Percentiles rank a stretch among this genome's conserved stretches.
These are phyloP conservation scores for Amanita inopinata DNA, from an alignment of 768 basidiomycete genomes.

Conservation along the genomic window DNA sequence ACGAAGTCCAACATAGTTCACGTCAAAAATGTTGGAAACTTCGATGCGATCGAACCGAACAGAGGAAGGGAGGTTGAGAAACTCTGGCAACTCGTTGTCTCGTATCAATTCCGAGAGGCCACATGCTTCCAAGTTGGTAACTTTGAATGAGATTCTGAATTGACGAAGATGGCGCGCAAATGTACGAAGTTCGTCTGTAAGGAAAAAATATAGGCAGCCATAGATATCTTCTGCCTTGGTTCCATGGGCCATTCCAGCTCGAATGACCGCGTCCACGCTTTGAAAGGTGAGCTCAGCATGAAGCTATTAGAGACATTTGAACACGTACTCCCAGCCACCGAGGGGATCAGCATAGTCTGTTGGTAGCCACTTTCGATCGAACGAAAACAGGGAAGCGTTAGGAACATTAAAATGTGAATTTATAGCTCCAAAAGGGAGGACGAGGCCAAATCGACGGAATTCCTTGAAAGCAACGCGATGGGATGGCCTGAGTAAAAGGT, in stretches of 20 bases:
- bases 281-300: constrained; percentile 6
- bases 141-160: constrained; percentile 23
- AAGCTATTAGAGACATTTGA: background rate
- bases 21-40: constrained; percentile 38
- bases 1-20: constrained; percentile 29
- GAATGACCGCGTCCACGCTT: constrained; percentile 25
- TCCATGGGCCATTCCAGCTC: constrained; percentile 26
- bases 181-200: constrained; percentile 27
- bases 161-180: constrained; percentile 27
- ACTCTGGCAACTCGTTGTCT: constrained; percentile 10
- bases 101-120: constrained; percentile 19
- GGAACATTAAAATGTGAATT: constrained; percentile 29
- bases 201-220: constrained; percentile 40
- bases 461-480: no score
- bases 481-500: no score
- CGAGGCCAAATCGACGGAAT: no score
- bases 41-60: constrained; percentile 35
- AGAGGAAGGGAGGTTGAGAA: constrained; percentile 16
- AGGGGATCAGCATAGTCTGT: constrained; percentile 33
- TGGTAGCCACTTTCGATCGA: constrained; percentile 26
- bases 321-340: constrained; percentile 33
- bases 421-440: constrained; percentile 38
- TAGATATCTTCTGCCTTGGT: constrained; percentile 33
- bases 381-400: constrained; percentile 31
- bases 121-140: constrained; percentile 24